Conservation (phyloP, 116 monocot genomes). For the Posidonia oceanica region DNA sequence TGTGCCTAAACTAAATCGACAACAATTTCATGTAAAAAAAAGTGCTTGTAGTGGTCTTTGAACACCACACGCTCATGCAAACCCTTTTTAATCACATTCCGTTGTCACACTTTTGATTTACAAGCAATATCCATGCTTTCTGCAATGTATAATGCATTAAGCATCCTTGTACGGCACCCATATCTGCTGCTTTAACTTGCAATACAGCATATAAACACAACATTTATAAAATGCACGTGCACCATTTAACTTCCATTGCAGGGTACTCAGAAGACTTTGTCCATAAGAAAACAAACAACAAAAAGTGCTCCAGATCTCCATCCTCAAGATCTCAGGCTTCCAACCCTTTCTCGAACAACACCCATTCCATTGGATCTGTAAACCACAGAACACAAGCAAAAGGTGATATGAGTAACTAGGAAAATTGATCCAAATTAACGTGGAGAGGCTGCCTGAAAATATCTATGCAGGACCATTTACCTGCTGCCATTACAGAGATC, state of each 20-base stretch:
- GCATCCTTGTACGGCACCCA: too few species aligned
- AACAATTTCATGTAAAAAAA: too few species aligned
- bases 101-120: too few species aligned
- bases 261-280: not conserved
- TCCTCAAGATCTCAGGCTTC: not conserved
- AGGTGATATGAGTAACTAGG: too few species aligned
- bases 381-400: too few species aligned
- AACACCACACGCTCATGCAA: too few species aligned
- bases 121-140: not conserved
- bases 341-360: too few species aligned
- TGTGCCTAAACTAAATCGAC: too few species aligned
- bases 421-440: too few species aligned
- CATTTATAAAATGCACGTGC: slow-evolving; percentile 1
- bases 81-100: too few species aligned
- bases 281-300: not conserved
- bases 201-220: not conserved
- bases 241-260: not conserved
- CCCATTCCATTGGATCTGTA: too few species aligned
- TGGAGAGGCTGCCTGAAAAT: not conserved
- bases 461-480: not conserved
- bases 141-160: not conserved
- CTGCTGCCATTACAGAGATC: slow-evolving; percentile 5
- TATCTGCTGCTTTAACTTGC: not conserved
- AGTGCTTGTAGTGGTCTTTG: too few species aligned
- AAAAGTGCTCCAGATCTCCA: not conserved